phyloP scores from a whole-genome alignment of 805 yeast species.

The Pichia insulana region DNA sequence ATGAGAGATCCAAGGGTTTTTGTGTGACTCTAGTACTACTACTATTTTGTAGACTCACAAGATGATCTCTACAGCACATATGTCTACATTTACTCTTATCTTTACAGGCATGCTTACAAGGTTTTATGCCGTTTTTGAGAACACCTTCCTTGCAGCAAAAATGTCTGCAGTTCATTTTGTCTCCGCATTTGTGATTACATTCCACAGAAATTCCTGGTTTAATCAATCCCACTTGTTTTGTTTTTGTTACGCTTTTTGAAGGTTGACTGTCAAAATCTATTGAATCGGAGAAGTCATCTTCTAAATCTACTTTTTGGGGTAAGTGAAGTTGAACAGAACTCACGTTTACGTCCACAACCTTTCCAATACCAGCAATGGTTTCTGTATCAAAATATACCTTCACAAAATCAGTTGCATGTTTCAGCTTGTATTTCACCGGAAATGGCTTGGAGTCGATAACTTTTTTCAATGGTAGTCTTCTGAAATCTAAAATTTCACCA shows the following conservation, averaged over 20 bases:
- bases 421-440: slow-evolving; percentile 19
- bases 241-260: too few species aligned
- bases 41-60: slow-evolving; percentile 1
- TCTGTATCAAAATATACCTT: slow-evolving; percentile 30
- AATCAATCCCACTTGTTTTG: too few species aligned
- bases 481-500: slow-evolving; percentile 36
- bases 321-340: not conserved
- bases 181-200: slow-evolving; percentile 37
- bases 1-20: slow-evolving; percentile 2
- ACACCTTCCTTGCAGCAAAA: slow-evolving; percentile 39
- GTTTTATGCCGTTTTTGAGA: slow-evolving; percentile 2
- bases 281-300: not conserved
- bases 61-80: slow-evolving; percentile 18
- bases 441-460: slow-evolving; percentile 21
- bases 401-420: slow-evolving; percentile 17
- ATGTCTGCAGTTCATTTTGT: slow-evolving; percentile 34
- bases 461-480: slow-evolving; percentile 30
- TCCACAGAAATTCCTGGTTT: slow-evolving; percentile 8
- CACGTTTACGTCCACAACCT: slow-evolving; percentile 1
- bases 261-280: not conserved
- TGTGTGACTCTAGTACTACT: not conserved
- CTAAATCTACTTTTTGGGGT: not conserved
- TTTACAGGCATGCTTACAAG: slow-evolving; percentile 37
- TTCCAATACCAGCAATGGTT: slow-evolving; percentile 29
- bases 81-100: slow-evolving; percentile 34